phyloP scores from a whole-genome alignment of 495 filamentous ascomycete species.

The Penicillium cinerascens region DNA sequence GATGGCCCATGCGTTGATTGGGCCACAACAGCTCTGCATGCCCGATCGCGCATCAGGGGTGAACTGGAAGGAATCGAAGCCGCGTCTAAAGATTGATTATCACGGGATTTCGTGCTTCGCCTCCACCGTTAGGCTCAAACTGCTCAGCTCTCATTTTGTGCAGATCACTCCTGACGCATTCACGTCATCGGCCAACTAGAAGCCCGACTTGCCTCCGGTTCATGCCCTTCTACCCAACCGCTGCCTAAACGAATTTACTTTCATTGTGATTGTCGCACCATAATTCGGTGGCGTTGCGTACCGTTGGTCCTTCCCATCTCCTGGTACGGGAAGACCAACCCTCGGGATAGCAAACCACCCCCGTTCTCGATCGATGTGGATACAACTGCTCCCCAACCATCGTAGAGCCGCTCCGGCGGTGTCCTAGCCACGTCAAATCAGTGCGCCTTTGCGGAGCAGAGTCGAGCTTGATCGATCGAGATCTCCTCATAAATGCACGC shows the following conservation, averaged over 20 bases:
- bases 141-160: conserved; percentile 9
- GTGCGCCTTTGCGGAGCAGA: conserved; percentile 8
- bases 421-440: conserved; percentile 12
- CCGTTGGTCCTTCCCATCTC: not conserved
- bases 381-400: not conserved
- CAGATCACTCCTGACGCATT: conserved; percentile 19
- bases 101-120: conserved; percentile 18
- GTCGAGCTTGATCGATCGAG: conserved; percentile 20
- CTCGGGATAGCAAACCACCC: conserved; percentile 12
- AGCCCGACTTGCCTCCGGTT: conserved; percentile 7
- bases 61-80: not conserved
- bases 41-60: conserved; percentile 6
- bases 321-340: conserved; percentile 14
- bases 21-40: conserved; percentile 15
- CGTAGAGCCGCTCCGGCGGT: conserved; percentile 10
- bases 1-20: conserved; percentile 25
- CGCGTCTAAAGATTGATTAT: conserved; percentile 1
- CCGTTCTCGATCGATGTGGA: conserved; percentile 9
- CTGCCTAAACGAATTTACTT: conserved; percentile 31
- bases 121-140: conserved; percentile 20
- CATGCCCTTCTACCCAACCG: conserved; percentile 31
- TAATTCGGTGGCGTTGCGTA: conserved; percentile 10
- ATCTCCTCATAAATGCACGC: conserved; percentile 9
- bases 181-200: conserved; percentile 15
- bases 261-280: conserved; percentile 9